Percentiles rank a stretch among this genome's conserved stretches.
Conservation (phyloP, 441 rosid species). For the Erodium trifolium region DNA sequence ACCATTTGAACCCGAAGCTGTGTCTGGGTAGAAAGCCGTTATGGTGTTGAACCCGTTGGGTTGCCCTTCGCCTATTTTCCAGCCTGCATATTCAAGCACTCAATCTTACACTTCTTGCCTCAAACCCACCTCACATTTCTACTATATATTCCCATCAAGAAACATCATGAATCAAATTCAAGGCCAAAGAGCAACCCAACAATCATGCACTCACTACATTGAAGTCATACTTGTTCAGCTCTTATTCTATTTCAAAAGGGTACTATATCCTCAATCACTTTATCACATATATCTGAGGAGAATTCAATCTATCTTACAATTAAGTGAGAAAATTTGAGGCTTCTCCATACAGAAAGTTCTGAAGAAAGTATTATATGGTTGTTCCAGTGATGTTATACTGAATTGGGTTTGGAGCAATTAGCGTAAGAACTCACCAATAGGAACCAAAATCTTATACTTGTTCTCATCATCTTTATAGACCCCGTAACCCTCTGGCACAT, state of each 20-base stretch:
- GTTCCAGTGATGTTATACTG: neutral
- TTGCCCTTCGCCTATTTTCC: conserved; percentile 66
- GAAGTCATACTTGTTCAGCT: neutral
- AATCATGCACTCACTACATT: neutral
- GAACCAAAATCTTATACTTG: conserved; percentile 74
- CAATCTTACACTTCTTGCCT: neutral
- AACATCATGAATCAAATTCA: neutral
- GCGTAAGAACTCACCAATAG: conserved; percentile 44
- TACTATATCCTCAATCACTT: neutral
- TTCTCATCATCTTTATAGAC: conserved; percentile 65
- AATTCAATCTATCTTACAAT: neutral
- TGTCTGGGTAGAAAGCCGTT: conserved; percentile 71
- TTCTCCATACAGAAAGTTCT: neutral
- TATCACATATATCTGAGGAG: neutral
- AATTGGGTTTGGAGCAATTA: neutral
- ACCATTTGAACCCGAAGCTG: conserved; percentile 58
- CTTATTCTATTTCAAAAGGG: neutral
- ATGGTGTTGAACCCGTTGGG: conserved; percentile 72
- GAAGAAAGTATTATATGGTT: neutral
- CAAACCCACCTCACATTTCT: neutral
- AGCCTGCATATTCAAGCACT: conserved; percentile 36
- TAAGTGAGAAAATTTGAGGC: neutral
- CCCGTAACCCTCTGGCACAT: conserved; percentile 34
- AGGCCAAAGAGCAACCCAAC: neutral
- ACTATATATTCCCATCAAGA: neutral